Conservation (phyloP, 2,329 filamentous ascomycete genomes). For the Nigrospora sphaerica region DNA sequence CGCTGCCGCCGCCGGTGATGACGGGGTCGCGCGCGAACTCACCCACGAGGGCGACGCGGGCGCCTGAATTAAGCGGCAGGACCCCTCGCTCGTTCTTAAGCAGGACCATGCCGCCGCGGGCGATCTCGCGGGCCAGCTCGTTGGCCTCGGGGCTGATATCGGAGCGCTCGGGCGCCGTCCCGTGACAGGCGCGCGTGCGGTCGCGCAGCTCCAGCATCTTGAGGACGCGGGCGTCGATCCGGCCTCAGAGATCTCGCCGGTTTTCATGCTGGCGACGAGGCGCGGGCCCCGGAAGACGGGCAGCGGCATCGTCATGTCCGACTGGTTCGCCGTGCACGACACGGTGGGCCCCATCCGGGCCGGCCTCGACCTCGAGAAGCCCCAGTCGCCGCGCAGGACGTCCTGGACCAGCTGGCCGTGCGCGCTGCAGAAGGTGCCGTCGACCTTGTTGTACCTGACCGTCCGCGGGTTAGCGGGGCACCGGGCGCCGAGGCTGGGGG, state of each 20-base stretch:
- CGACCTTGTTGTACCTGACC: conserved; percentile 52
- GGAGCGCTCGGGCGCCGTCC: conserved; percentile 30
- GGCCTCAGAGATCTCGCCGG: conserved; percentile 47
- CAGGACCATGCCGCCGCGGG: conserved; percentile 63
- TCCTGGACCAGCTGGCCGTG: conserved; percentile 40
- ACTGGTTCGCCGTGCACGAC: conserved; percentile 40
- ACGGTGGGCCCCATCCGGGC: conserved; percentile 47
- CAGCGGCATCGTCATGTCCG: conserved; percentile 58
- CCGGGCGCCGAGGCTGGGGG: too few relatives aligned
- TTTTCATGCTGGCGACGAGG: conserved; percentile 43
- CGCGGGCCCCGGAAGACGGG: conserved; percentile 39
- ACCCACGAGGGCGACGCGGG: conserved; percentile 48
- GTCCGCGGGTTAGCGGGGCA: too few relatives aligned
- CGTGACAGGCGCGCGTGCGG: conserved; percentile 43
- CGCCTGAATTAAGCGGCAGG: conserved; percentile 56
- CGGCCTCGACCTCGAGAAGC: conserved; percentile 47
- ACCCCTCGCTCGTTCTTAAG: conserved; percentile 63
- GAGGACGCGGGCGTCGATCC: conserved; percentile 50
- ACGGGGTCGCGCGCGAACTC: conserved; percentile 50
- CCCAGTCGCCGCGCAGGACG: conserved; percentile 49
- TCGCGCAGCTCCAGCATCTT: conserved; percentile 50
- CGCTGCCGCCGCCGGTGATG: conserved; percentile 48
- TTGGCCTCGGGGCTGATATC: conserved; percentile 49
- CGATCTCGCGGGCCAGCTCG: conserved; percentile 57
- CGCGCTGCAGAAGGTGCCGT: conserved; percentile 48